These are phyloP conservation scores for Globisporangium polare DNA, from an alignment of 352 stramenopile genomes.

Conservation along the genomic window DNA sequence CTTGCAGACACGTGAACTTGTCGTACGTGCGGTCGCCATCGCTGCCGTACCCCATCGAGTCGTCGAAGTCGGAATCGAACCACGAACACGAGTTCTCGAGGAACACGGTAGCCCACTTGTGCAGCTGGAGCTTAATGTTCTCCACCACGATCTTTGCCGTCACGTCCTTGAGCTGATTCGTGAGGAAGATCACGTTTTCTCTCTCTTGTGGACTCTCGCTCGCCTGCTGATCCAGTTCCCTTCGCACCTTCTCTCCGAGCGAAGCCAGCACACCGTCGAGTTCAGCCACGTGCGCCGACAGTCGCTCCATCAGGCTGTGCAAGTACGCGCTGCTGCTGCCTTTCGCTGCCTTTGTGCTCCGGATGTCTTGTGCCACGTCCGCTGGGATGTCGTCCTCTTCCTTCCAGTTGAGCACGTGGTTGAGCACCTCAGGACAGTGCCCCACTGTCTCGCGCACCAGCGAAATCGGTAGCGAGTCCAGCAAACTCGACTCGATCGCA, in stretches of 20 bases:
- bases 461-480: conserved; percentile 70
- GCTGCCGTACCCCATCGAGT: conserved; percentile 34
- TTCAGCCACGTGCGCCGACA: conserved; percentile 23
- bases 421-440: conserved; percentile 72
- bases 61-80: conserved; percentile 51
- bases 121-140: conserved; percentile 67
- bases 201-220: not conserved
- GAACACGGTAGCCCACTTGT: conserved; percentile 78
- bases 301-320: conserved; percentile 18
- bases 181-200: conserved; percentile 29
- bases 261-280: conserved; percentile 23
- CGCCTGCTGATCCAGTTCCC: conserved; percentile 13
- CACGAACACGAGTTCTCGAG: conserved; percentile 55
- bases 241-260: conserved; percentile 19
- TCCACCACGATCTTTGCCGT: conserved; percentile 40
- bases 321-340: conserved; percentile 29
- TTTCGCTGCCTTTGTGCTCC: conserved; percentile 15
- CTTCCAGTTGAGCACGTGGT: conserved; percentile 78
- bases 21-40: conserved; percentile 61
- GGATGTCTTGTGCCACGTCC: conserved; percentile 34
- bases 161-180: conserved; percentile 58
- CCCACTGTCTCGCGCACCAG: conserved; percentile 73
- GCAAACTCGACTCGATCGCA: conserved; percentile 73
- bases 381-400: conserved; percentile 53
- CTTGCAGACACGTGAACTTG: conserved; percentile 81